Conservation (phyloP, 1,139 yeast species). For the Geotrichum fermentans region DNA sequence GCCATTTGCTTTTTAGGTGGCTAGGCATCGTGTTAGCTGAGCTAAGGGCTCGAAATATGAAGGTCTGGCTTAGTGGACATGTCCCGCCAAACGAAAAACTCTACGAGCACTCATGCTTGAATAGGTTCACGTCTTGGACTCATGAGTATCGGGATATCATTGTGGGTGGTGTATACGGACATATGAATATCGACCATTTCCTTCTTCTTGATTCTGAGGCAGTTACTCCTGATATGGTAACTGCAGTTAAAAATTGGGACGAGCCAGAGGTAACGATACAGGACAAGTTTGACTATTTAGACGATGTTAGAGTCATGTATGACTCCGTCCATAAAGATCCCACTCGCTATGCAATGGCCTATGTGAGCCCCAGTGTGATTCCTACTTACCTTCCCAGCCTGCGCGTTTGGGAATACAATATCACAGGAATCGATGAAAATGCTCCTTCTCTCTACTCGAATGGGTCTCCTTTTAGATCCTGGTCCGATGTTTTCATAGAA, state of each 20-base stretch:
- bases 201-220: conserved; percentile 61
- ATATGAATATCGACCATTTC: conserved; percentile 85
- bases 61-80: conserved; percentile 83
- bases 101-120: conserved; percentile 63
- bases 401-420: conserved; percentile 81
- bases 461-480: conserved; percentile 30
- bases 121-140: conserved; percentile 71
- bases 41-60: conserved; percentile 67
- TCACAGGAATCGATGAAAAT: conserved; percentile 45
- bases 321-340: conserved; percentile 26
- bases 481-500: conserved; percentile 53
- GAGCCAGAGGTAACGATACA: conserved; percentile 12
- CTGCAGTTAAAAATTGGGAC: conserved; percentile 13
- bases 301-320: conserved; percentile 19
- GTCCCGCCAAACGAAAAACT: conserved; percentile 82
- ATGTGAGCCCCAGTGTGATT: conserved; percentile 66
- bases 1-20: conserved; percentile 73
- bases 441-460: conserved; percentile 19
- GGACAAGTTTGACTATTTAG: conserved; percentile 22
- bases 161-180: conserved; percentile 79
- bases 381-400: conserved; percentile 83
- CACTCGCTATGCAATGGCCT: conserved; percentile 65
- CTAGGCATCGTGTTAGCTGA: conserved; percentile 69
- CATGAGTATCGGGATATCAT: conserved; percentile 78
- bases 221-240: background rate